These are phyloP conservation scores for Pyricularia grisea DNA, from an alignment of 2,329 filamentous ascomycete species.

Conservation along the genomic window DNA sequence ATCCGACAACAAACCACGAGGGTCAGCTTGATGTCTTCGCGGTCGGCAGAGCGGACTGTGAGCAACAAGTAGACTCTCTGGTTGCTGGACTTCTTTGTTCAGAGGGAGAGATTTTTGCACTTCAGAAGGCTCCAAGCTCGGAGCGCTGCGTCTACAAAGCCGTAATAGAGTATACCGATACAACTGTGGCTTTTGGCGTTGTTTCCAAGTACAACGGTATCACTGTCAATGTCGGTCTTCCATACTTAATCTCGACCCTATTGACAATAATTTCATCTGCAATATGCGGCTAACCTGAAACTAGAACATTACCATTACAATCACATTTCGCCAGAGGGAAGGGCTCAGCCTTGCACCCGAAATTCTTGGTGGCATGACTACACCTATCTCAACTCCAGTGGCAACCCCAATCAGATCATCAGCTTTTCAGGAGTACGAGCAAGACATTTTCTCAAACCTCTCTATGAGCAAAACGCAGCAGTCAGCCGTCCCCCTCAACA, in stretches of 20 bases:
- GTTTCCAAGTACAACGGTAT: slow-evolving; percentile 29
- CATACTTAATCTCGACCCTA: background rate
- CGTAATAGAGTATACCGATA: slow-evolving; percentile 44
- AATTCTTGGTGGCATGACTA: slow-evolving; percentile 8
- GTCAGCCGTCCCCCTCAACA: slow-evolving; percentile 12
- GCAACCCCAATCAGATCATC: slow-evolving; percentile 7
- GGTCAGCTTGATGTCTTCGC: slow-evolving; percentile 46
- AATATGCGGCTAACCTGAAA: background rate
- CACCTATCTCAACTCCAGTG: slow-evolving; percentile 12
- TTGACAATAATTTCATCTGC: background rate
- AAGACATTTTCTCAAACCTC: slow-evolving; percentile 2
- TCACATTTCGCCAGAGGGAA: slow-evolving; percentile 8
- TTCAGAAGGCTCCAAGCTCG: slow-evolving; percentile 30
- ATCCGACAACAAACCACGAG: slow-evolving; percentile 34
- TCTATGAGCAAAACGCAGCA: slow-evolving; percentile 8
- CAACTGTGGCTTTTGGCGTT: slow-evolving; percentile 30
- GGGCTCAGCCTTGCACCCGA: slow-evolving; percentile 10
- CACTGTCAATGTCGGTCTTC: slow-evolving; percentile 24
- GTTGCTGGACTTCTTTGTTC: slow-evolving; percentile 30
- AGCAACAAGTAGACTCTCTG: slow-evolving; percentile 23
- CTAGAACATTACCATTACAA: slow-evolving; percentile 6
- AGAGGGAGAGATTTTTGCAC: slow-evolving; percentile 43
- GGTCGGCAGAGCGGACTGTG: slow-evolving; percentile 16
- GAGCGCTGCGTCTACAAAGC: slow-evolving; percentile 34
- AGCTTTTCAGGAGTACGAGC: background rate